These are phyloP conservation scores for Ceratobasidium sp. DNA, from an alignment of 1,284 basidiomycete genomes.

Conservation along the genomic window DNA sequence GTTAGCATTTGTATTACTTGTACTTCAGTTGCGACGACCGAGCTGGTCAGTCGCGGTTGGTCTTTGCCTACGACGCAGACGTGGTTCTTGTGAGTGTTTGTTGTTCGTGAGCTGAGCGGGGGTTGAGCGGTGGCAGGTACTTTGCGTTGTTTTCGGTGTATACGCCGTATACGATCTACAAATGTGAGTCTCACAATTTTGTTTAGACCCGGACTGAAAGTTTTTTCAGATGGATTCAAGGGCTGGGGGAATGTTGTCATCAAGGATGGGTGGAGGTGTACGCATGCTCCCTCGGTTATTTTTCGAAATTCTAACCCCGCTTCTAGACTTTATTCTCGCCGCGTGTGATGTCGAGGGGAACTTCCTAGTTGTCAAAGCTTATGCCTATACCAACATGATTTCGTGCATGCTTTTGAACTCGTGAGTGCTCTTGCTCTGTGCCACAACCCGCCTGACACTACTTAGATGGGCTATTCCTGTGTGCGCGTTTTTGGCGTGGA, in stretches of 20 bases:
- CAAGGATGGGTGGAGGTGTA: slow-evolving; percentile 85
- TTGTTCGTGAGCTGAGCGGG: background rate
- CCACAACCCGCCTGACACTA: background rate
- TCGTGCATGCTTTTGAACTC: slow-evolving; percentile 88
- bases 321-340: slow-evolving; percentile 73
- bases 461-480: slow-evolving; percentile 84
- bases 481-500: slow-evolving; percentile 79
- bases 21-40: slow-evolving; percentile 82
- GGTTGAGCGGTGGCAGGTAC: slow-evolving; percentile 59
- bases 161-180: slow-evolving; percentile 85
- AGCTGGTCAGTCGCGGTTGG: slow-evolving; percentile 73
- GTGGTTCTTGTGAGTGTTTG: slow-evolving; percentile 71
- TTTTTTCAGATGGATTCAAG: slow-evolving; percentile 68
- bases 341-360: slow-evolving; percentile 84
- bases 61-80: slow-evolving; percentile 78
- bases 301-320: slow-evolving; percentile 43
- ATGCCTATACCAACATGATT: slow-evolving; percentile 82
- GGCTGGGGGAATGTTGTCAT: slow-evolving; percentile 77
- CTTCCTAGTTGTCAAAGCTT: slow-evolving; percentile 81
- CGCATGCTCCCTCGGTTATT: background rate
- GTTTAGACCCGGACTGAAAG: background rate
- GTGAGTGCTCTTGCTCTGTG: slow-evolving; percentile 52
- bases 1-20: slow-evolving; percentile 85
- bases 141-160: slow-evolving; percentile 75
- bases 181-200: slow-evolving; percentile 57